A percentile compares a stretch with the other conserved stretches of the same genome.
Evolutionary conservation across 306 rosid species (phyloP).

Genomic region (Malus orientalis): DNA sequence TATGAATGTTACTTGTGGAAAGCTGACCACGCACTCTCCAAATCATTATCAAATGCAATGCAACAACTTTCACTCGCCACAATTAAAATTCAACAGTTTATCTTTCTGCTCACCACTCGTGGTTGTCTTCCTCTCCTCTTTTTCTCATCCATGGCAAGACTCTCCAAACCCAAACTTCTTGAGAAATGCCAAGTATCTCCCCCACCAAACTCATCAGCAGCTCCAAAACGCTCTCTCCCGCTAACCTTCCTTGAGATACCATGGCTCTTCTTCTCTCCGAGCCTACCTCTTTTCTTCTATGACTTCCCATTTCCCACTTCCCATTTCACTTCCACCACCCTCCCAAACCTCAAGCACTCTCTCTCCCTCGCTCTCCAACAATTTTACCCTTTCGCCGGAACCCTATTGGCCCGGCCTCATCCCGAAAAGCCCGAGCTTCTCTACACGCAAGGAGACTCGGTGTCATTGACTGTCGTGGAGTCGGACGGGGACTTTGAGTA

Average conservation of each 20-base stretch:
- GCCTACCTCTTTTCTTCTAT: constrained; percentile 45
- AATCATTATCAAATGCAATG: too few species aligned
- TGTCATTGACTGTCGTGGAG: constrained; percentile 15
- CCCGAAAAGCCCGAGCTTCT: constrained; percentile 28
- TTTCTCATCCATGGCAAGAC: not conserved
- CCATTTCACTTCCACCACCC: constrained; percentile 21
- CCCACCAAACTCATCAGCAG: constrained; percentile 2
- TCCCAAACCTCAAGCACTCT: constrained; percentile 42
- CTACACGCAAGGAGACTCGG: constrained; percentile 7
- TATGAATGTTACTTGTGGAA: too few species aligned
- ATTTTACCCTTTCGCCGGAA: constrained; percentile 40
- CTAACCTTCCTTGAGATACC: constrained; percentile 47
- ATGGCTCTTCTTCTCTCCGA: constrained; percentile 52
- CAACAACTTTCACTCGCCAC: too few species aligned
- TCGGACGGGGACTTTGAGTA: constrained; percentile 25
- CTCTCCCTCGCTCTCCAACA: constrained; percentile 42
- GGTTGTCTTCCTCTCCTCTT: not conserved
- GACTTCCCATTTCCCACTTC: constrained; percentile 15
- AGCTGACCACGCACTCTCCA: too few species aligned
- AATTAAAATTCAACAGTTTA: too few species aligned
- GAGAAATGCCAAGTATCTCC: constrained; percentile 27
- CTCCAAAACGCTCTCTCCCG: constrained; percentile 23
- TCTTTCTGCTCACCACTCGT: too few species aligned
- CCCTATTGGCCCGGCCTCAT: not conserved
- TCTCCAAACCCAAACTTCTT: not conserved